A percentile compares a stretch with the other conserved stretches of the same genome.
Evolutionary conservation across 768 basidiomycete species (phyloP).

Genomic region (Mycena olivaceomarginata): DNA sequence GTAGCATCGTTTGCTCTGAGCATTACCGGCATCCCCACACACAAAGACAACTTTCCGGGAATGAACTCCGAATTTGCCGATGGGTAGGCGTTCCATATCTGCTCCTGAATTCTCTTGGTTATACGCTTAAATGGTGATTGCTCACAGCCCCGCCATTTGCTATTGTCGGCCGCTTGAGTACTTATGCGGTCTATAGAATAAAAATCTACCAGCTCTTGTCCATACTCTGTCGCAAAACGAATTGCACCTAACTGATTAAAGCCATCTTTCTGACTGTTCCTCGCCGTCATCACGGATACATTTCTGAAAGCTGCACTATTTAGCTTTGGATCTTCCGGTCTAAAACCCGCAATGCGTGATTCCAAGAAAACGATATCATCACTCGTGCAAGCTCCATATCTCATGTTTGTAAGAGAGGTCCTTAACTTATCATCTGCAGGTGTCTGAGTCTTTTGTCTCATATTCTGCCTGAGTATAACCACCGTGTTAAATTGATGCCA

Average conservation of each 20-base stretch:
- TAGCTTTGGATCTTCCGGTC: constrained; percentile 34
- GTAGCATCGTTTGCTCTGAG: constrained; percentile 2
- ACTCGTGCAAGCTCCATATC: constrained; percentile 59
- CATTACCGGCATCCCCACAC: constrained; percentile 3
- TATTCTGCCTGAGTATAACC: constrained; percentile 58
- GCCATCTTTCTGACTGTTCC: constrained; percentile 59
- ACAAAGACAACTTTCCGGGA: not conserved
- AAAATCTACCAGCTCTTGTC: constrained; percentile 48
- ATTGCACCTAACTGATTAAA: constrained; percentile 55
- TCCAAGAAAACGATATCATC: constrained; percentile 60
- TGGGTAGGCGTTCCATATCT: not conserved
- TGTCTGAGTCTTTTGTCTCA: constrained; percentile 46
- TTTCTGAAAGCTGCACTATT: constrained; percentile 49
- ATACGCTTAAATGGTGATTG: not conserved
- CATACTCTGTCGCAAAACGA: constrained; percentile 59
- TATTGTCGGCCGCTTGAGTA: constrained; percentile 29
- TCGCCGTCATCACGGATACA: constrained; percentile 61
- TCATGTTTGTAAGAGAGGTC: constrained; percentile 58
- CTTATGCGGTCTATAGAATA: not conserved
- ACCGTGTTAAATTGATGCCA: constrained; percentile 59
- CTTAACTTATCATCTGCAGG: constrained; percentile 51
- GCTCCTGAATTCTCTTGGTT: not conserved
- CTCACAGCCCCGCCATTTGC: not conserved
- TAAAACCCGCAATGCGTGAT: constrained; percentile 45
- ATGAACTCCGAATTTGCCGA: not conserved